These are phyloP conservation scores for Mucor plumbeus DNA, from an alignment of 371 early-diverging fungal species.

Conservation along the genomic window DNA sequence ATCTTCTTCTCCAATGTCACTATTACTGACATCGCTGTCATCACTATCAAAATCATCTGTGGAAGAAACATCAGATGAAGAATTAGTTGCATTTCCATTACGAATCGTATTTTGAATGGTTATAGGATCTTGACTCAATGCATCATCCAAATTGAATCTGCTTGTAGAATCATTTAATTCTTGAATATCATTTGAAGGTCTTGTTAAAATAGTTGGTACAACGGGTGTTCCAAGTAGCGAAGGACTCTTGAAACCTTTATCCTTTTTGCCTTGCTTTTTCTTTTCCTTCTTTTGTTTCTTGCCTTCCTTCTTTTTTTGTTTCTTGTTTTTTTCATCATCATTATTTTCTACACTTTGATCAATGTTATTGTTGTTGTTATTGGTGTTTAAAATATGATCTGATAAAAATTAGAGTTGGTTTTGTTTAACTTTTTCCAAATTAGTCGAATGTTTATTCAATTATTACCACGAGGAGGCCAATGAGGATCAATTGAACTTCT, in stretches of 20 bases:
- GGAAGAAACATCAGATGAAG: not conserved
- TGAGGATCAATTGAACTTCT: conserved; percentile 27
- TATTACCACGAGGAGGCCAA: not conserved
- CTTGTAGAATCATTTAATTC: not conserved
- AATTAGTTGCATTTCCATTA: conserved; percentile 12
- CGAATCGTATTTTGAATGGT: conserved; percentile 32
- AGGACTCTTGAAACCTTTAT: conserved; percentile 19
- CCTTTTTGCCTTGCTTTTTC: conserved; percentile 20
- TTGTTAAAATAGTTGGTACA: conserved; percentile 22
- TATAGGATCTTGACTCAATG: conserved; percentile 18
- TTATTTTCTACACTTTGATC: not conserved
- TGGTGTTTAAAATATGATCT: not conserved
- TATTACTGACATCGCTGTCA: not conserved
- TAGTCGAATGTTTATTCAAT: not conserved
- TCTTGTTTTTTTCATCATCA: conserved; percentile 24
- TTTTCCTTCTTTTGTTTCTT: conserved; percentile 17
- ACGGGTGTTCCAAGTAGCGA: conserved; percentile 30
- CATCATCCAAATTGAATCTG: not conserved
- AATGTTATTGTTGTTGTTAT: not conserved
- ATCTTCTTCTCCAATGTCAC: not conserved
- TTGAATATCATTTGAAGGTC: not conserved
- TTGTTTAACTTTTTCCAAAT: not conserved
- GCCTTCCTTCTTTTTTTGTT: conserved; percentile 14
- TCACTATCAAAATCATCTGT: not conserved
- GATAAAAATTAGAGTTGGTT: not conserved